These are phyloP conservation scores for Phoma sp. DNA, from an alignment of 2,329 filamentous ascomycete genomes.

Conservation along the genomic window DNA sequence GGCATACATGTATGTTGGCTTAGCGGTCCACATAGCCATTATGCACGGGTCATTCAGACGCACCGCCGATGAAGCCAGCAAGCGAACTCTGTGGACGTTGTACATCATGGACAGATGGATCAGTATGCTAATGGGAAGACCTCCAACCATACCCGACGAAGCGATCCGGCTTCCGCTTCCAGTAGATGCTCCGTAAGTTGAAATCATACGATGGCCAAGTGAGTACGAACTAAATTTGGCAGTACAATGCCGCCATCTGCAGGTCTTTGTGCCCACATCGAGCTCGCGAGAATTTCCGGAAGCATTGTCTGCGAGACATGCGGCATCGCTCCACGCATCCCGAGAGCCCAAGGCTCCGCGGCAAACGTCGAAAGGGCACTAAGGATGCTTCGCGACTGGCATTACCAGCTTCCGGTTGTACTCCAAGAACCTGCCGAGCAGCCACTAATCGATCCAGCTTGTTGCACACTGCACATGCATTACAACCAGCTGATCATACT, in stretches of 20 bases:
- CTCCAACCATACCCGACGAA: constrained; percentile 34
- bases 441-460: constrained; percentile 25
- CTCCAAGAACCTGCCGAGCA: constrained; percentile 19
- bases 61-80: constrained; percentile 27
- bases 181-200: constrained; percentile 28
- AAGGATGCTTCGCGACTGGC: constrained; percentile 30
- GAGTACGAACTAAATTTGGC: constrained; percentile 6
- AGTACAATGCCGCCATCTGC: constrained; percentile 30
- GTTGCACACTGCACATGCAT: constrained; percentile 32
- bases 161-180: constrained; percentile 34
- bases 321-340: constrained; percentile 27
- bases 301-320: constrained; percentile 38
- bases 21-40: constrained; percentile 35
- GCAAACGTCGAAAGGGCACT: constrained; percentile 27
- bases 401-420: constrained; percentile 20
- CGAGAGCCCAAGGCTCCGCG: constrained; percentile 9
- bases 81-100: constrained; percentile 33
- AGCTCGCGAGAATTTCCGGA: constrained; percentile 31
- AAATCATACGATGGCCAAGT: neutral
- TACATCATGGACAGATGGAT: constrained; percentile 39
- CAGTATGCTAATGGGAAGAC: constrained; percentile 35
- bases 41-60: constrained; percentile 33
- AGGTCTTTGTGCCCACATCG: constrained; percentile 33
- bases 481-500: constrained; percentile 35
- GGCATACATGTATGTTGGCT: constrained; percentile 35